phyloP scores from a whole-genome alignment of 257 asterid genomes.

The Orobanche coerulescens region DNA sequence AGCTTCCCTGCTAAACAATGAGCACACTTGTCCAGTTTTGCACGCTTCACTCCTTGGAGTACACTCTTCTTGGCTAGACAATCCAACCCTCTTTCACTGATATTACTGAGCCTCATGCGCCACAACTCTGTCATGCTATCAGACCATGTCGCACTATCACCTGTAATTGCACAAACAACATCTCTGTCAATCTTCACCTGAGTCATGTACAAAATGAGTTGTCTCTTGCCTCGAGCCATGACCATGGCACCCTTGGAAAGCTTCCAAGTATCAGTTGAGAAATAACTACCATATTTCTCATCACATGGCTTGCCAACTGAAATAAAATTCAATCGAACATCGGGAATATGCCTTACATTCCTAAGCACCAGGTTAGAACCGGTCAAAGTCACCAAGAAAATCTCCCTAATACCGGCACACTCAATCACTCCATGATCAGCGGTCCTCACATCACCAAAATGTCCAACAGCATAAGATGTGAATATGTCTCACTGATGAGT shows the following conservation, averaged over 20 bases:
- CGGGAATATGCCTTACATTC: neutral
- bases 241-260: constrained; percentile 1
- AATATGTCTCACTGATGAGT: neutral
- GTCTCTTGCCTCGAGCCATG: neutral
- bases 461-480: neutral
- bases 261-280: neutral
- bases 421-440: neutral
- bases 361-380: neutral
- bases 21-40: neutral
- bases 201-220: neutral
- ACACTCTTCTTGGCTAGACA: neutral
- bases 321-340: too few species aligned
- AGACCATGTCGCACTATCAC: too few species aligned
- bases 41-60: neutral
- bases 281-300: neutral
- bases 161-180: too few species aligned
- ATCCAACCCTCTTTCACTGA: neutral
- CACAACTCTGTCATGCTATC: neutral
- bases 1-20: constrained; percentile 8
- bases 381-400: neutral
- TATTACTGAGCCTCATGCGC: neutral
- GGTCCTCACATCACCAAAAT: neutral
- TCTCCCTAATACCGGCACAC: neutral
- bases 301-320: too few species aligned
- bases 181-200: neutral